Evolutionary conservation across 225 moss, liverwort and hornwort species (phyloP), one percentile per base, ranked within the genome.

Genomic region (Pseudisothecium myosuroides): DNA sequence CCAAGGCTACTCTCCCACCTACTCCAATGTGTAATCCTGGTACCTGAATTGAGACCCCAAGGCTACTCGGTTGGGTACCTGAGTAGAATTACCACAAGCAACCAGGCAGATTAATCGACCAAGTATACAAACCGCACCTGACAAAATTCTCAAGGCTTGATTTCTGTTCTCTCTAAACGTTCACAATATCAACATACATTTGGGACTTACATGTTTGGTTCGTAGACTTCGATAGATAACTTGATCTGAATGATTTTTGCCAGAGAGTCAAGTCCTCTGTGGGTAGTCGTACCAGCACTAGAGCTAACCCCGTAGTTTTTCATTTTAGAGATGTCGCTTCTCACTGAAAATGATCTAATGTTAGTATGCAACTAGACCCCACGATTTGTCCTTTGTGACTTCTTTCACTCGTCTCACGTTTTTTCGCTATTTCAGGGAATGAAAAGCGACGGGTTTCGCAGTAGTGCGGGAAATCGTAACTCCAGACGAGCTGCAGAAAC

Each of bases 401-500:
- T n/a, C n/a, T n/a, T n/a, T n/a, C n/a, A n/a, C n/a, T n/a, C n/a
- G n/a, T n/a, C n/a, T n/a, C n/a, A n/a, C n/a, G n/a, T n/a, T n/a
- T n/a, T n/a, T n/a, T n/a, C n/a, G n/a, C n/a, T n/a, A n/a, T n/a
- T n/a, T n/a, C n/a, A n/a, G n/a, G n/a, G n/a, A n/a, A n/a, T n/a
- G n/a, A n/a, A n/a, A n/a, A n/a, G n/a, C n/a, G n/a, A n/a, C n/a
- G n/a, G n/a, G n/a, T n/a, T n/a, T n/a, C n/a, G n/a, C n/a, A n/a
- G n/a, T n/a, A n/a, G n/a, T n/a, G n/a, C n/a, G n/a, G n/a, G n/a
- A n/a, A n/a, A 88, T 19, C 18, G 88, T 72, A 91, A 69, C 67
- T 84, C 88, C 61, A 91, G 63, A 63, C 75, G n/a, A 76, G 90
- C 93, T 93, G 87, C 84, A 81, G 76, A 89, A 31, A 39, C 32